Evolutionary conservation across 106 monocot species (phyloP), one percentile per base, ranked within the genome.

Genomic region (Allium fistulosum): DNA sequence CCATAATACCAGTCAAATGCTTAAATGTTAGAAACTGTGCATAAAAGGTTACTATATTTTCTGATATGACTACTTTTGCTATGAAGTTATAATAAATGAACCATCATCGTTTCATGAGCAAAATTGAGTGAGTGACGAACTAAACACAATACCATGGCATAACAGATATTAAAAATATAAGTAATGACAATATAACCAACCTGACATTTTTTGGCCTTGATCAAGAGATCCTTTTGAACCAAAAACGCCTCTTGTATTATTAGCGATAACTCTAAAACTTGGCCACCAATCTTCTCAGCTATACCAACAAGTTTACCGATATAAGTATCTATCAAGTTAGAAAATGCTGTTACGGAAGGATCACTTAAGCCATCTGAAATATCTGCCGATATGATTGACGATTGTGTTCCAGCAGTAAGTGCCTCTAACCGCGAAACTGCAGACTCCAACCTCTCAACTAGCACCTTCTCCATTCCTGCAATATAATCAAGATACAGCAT

Each of bases 401-500:
- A 17, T 48, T 27, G 69, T 5, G 83, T 69, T 17, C 77, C 75
- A 15, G 65, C 61, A 11, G 77, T 11, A 22, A 88, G 72, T 48
- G 69, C 59, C 80, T 95, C 94, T n/a, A 95, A 76, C 45, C 94
- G 87, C 49, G 71, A 62, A 57, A 94, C 90, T 27, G 90, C 94
- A 13, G 84, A 78, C 56, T 90, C 94, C 48, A 94, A 61, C 71
- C 94, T 78, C 71, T 75, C 60, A 55, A 88, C 75, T 58, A 95
- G 77, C 8, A 47, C 83, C 48, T 75, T 76, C 81, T 91, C 88
- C 91, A 95, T 95, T n/a, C 15, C 48, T 57, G 22, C 46, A 18
- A 9, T 10, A 57, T 11, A 48, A 18, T 22, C 37, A 37, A 37
- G 5, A 37, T 37, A 37, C 37, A 69, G 49, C 11, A 57, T 57